Evolutionary conservation across 106 monocot species (phyloP).

Genomic region (Gastrodia elata): DNA sequence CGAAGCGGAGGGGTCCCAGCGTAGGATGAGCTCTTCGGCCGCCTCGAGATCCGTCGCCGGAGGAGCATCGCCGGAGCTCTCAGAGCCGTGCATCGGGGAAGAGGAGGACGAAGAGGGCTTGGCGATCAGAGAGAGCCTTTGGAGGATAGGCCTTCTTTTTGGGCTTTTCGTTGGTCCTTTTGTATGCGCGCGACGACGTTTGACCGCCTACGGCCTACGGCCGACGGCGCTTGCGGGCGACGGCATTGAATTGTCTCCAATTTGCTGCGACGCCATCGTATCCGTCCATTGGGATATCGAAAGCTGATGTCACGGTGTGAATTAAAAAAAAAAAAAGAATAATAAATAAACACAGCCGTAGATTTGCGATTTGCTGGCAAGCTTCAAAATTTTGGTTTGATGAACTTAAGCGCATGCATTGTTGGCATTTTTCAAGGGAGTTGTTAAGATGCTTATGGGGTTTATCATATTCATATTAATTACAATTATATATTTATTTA

Average conservation of each 20-base stretch:
- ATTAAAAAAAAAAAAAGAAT: too few relatives aligned
- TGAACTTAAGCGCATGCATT: too few relatives aligned
- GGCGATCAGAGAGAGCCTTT: neutral
- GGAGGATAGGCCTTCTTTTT: neutral
- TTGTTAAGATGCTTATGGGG: too few relatives aligned
- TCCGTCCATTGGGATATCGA: neutral
- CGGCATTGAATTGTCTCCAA: neutral
- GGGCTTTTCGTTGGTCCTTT: neutral
- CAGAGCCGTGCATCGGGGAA: neutral
- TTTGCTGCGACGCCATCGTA: neutral
- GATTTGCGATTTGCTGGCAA: too few relatives aligned
- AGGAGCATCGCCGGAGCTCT: neutral
- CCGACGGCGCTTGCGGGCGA: neutral
- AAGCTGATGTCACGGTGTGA: too few relatives aligned
- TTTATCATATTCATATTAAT: too few relatives aligned
- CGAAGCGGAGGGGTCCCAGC: neutral
- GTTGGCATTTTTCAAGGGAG: too few relatives aligned
- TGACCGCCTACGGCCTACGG: neutral
- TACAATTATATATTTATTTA: too few relatives aligned
- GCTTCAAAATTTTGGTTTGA: too few relatives aligned
- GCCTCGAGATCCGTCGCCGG: neutral
- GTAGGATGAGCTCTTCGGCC: slow-evolving; percentile 8
- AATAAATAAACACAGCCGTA: too few relatives aligned
- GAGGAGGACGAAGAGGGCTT: neutral
- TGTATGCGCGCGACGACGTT: neutral